Base-by-base conservation (phyloP, 1,139 yeast genomes). In the Meyerozyma carpophila region DNA sequence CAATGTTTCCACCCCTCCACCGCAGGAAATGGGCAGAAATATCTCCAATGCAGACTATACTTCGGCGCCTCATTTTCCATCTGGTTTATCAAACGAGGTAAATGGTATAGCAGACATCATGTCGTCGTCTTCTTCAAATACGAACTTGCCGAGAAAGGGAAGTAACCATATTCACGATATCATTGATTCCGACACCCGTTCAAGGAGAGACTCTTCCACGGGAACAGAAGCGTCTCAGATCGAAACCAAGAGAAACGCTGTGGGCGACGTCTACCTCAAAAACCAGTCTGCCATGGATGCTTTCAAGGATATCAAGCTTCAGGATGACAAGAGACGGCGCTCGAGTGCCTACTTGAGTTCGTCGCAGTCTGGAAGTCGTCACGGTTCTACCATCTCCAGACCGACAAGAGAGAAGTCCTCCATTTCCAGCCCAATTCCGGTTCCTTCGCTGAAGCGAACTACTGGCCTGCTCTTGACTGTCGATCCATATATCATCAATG, bases 181-280 rank as follows among this genome's bases (percentile, higher is more conserved):
- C 36, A 56, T 66, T 41, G 75, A 68, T 38, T 51, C 66, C 3
- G 65, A 60, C 26, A 51, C 54, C 4, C 41, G 55, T 25, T 51
- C 61, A 14, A 55, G 75, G 40, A 58, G 69, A 42, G 73, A 73
- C 3, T 65, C 72, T 44, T 51, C 64, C n/a, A 58, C 66, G 3
- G 67, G 69, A 3, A 56, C 63, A n/a, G 78, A 73, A 48, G 75
- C 74, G 1, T 69, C 71, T 2, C 73, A 66, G 52, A 65, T 73
- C 37, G 81, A 75, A 52, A 75, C 81, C 0, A 73, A 68, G 49
- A 55, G 81, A 31, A 73, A 75, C 46, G 81, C 76, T 6, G 79
- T 74, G n/a, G 82, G 82, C 14, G 82, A 77, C 50, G 61, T 77
- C 36, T 77, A 77, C 54, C 55, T 77, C 48, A 68, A 64, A 42